phyloP scores from a whole-genome alignment of 768 basidiomycete species.

The Lactifluus rugatus region DNA sequence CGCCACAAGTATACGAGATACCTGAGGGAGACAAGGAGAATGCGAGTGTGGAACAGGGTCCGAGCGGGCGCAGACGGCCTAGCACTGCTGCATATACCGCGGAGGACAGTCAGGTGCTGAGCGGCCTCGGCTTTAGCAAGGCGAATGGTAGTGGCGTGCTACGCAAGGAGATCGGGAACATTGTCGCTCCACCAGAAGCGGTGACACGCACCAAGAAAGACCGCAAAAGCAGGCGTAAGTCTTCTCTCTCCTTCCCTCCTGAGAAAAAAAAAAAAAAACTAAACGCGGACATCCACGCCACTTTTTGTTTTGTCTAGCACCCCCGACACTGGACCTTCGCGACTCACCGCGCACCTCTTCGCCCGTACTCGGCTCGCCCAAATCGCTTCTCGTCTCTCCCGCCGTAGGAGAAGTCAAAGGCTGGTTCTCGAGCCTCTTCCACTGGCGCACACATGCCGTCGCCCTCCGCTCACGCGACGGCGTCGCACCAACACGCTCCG shows the following conservation, averaged over 20 bases:
- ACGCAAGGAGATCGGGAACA: conserved; percentile 46
- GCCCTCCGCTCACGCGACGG: conserved; percentile 49
- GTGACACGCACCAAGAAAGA: conserved; percentile 40
- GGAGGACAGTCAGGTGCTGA: conserved; percentile 21
- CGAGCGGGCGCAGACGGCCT: conserved; percentile 21
- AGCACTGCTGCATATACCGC: conserved; percentile 7
- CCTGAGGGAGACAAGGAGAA: conserved; percentile 32
- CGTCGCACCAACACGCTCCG: conserved; percentile 50
- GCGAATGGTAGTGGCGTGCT: conserved; percentile 22
- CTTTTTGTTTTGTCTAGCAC: not conserved
- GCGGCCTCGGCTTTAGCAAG: conserved; percentile 28
- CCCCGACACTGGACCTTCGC: conserved; percentile 36
- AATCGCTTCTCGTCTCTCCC: conserved; percentile 44
- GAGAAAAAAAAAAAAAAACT: not conserved
- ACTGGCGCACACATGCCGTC: conserved; percentile 64
- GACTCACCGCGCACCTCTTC: conserved; percentile 39
- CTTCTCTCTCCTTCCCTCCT: not conserved
- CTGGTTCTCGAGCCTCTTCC: conserved; percentile 95
- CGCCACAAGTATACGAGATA: not conserved
- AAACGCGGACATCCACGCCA: conserved; percentile 5
- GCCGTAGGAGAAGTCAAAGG: conserved; percentile 77
- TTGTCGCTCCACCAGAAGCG: conserved; percentile 29
- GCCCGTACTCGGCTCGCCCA: conserved; percentile 36
- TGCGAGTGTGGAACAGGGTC: conserved; percentile 13
- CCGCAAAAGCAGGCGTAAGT: conserved; percentile 49